Evolutionary conservation across 2,329 filamentous ascomycete species (phyloP).

Genomic region (Phaeosphaeriaceae sp.): DNA sequence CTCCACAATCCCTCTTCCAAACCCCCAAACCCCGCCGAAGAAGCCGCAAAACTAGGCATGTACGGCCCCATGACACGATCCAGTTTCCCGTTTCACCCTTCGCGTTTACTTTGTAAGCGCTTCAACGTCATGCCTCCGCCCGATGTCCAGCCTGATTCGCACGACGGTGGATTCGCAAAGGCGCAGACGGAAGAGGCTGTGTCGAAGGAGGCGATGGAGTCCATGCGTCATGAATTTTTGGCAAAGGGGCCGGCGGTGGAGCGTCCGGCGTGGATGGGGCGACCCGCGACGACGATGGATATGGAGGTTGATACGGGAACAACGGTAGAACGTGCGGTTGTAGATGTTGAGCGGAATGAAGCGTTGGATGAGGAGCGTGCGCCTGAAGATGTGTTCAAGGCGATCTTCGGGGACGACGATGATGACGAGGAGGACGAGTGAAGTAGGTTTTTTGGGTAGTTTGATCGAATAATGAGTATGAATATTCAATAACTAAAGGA

Average conservation of each 20-base stretch:
- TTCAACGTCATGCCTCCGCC: conserved; percentile 84
- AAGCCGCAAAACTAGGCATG: conserved; percentile 89
- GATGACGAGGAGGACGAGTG: conserved; percentile 50
- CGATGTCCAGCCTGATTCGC: conserved; percentile 62
- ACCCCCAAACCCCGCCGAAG: conserved; percentile 77
- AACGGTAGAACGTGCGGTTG: conserved; percentile 37
- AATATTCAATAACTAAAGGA: too few species aligned
- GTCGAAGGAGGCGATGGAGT: conserved; percentile 59
- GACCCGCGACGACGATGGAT: too few species aligned
- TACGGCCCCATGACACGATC: conserved; percentile 86
- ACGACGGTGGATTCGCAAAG: conserved; percentile 35
- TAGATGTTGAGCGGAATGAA: conserved; percentile 79
- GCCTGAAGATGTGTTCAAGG: conserved; percentile 81
- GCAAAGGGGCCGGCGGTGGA: conserved; percentile 35
- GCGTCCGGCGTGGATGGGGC: conserved; percentile 39
- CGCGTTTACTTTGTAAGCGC: conserved; percentile 87
- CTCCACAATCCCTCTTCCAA: conserved; percentile 62
- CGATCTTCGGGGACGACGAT: conserved; percentile 91
- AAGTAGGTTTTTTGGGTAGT: too few species aligned
- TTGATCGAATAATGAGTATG: too few species aligned
- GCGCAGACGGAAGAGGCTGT: conserved; percentile 54
- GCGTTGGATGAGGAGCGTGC: conserved; percentile 76
- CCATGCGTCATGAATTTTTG: conserved; percentile 40
- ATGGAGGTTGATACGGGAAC: conserved; percentile 1
- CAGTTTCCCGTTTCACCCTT: conserved; percentile 75